Conservation (phyloP, 176 grass and related monocot genomes). For the Areca catechu region DNA sequence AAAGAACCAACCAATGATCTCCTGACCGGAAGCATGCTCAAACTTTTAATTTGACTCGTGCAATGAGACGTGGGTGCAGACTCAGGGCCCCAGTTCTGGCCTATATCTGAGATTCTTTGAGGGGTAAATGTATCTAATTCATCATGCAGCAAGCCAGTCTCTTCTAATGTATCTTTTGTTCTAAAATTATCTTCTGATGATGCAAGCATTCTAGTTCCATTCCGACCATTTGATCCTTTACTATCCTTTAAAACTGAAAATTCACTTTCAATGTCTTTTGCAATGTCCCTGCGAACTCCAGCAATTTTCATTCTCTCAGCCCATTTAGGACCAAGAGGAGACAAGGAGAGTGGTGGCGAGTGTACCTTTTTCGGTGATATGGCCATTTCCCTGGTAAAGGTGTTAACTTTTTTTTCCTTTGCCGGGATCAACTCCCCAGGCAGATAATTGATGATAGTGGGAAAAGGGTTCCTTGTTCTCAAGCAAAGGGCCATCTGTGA, state of each 20-base stretch:
- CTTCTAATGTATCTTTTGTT: constrained; percentile 17
- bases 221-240: constrained; percentile 24
- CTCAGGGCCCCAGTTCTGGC: constrained; percentile 18
- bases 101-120: constrained; percentile 23
- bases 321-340: constrained; percentile 85
- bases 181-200: constrained; percentile 24
- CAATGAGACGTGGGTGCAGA: constrained; percentile 24
- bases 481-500: constrained; percentile 75
- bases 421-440: not conserved
- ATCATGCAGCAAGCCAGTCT: constrained; percentile 41
- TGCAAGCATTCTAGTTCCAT: constrained; percentile 2
- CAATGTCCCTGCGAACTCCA: constrained; percentile 29
- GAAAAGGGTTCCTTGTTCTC: constrained; percentile 31
- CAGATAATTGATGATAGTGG: constrained; percentile 24
- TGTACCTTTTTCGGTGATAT: constrained; percentile 39
- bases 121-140: constrained; percentile 36
- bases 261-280: constrained; percentile 38
- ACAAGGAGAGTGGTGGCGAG: constrained; percentile 57
- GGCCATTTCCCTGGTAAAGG: constrained; percentile 18
- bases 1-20: constrained; percentile 89
- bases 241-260: constrained; percentile 28
- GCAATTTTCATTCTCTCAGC: constrained; percentile 44
- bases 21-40: constrained; percentile 38
- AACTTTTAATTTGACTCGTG: constrained; percentile 32
- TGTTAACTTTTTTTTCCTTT: constrained; percentile 15